These are phyloP conservation scores for Mucor lusitanicus DNA, from an alignment of 371 early-diverging fungal genomes.

Conservation along the genomic window DNA sequence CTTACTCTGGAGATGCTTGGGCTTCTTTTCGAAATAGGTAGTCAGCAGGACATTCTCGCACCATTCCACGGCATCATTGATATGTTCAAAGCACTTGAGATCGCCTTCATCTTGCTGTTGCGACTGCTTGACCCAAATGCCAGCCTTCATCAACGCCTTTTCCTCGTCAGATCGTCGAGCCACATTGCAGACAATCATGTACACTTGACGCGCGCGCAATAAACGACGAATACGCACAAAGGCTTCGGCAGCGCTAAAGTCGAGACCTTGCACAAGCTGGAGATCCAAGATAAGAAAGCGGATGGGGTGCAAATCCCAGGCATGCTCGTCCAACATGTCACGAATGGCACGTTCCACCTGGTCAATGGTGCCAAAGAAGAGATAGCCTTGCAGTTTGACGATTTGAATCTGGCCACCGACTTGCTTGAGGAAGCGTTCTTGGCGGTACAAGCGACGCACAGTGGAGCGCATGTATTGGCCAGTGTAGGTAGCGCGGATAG, in stretches of 20 bases:
- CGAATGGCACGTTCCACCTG: constrained; percentile 83
- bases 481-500: constrained; percentile 79
- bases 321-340: constrained; percentile 57
- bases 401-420: constrained; percentile 88
- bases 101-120: constrained; percentile 38
- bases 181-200: constrained; percentile 86
- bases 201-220: constrained; percentile 69
- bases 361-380: constrained; percentile 95
- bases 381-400: constrained; percentile 87
- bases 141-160: constrained; percentile 72
- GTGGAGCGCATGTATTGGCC: constrained; percentile 84
- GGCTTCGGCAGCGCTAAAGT: constrained; percentile 93
- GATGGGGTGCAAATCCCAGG: constrained; percentile 74
- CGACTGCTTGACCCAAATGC: constrained; percentile 68
- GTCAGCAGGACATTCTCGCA: constrained; percentile 88
- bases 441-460: constrained; percentile 87
- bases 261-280: constrained; percentile 86
- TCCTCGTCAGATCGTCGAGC: constrained; percentile 66
- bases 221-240: constrained; percentile 87
- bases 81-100: constrained; percentile 74
- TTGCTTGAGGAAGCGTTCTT: constrained; percentile 81
- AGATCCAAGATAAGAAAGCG: constrained; percentile 89
- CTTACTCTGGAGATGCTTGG: constrained; percentile 29
- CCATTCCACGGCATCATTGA: constrained; percentile 92
- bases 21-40: constrained; percentile 60